These are phyloP conservation scores for Fusarium longipes DNA, from an alignment of 2,329 filamentous ascomycete species.

Conservation along the genomic window DNA sequence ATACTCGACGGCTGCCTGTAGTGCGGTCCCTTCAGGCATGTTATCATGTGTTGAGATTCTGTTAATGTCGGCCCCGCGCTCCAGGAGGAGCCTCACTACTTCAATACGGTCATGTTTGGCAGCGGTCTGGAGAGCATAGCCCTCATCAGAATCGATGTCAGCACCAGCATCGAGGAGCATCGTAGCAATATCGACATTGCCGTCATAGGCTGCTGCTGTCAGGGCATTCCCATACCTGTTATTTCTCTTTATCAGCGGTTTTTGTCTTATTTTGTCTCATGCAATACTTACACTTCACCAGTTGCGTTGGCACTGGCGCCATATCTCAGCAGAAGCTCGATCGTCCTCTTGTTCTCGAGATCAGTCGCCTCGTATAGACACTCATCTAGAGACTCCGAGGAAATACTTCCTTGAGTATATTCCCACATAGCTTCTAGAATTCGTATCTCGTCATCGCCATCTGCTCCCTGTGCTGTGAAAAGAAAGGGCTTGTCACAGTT, in stretches of 20 bases:
- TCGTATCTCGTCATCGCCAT: constrained; percentile 51
- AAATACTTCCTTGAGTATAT: constrained; percentile 51
- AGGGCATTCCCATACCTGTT: constrained; percentile 40
- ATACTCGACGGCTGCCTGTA: constrained; percentile 55
- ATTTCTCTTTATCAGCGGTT: background rate
- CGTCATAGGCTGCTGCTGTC: constrained; percentile 55
- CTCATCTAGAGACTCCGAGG: constrained; percentile 46
- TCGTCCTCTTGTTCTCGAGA: constrained; percentile 52
- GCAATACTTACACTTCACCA: constrained; percentile 48
- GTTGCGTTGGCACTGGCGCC: constrained; percentile 54
- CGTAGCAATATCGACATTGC: constrained; percentile 45
- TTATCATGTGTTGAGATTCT: constrained; percentile 44
- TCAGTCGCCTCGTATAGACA: constrained; percentile 56
- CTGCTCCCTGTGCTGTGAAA: constrained; percentile 46
- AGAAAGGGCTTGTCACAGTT: constrained; percentile 53
- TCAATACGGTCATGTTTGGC: constrained; percentile 51
- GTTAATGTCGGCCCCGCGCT: constrained; percentile 52
- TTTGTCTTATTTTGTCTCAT: fast-evolving
- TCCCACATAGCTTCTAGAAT: constrained; percentile 54
- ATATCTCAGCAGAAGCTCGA: constrained; percentile 52
- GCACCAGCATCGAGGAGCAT: constrained; percentile 51
- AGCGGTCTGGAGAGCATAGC: constrained; percentile 55
- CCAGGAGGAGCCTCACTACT: constrained; percentile 51
- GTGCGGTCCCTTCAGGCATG: constrained; percentile 51
- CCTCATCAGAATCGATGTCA: constrained; percentile 49